Percentiles rank a stretch among this genome's conserved stretches.
These are phyloP conservation scores for Phallus indusiatus DNA, from an alignment of 768 basidiomycete species.

Conservation along the genomic window DNA sequence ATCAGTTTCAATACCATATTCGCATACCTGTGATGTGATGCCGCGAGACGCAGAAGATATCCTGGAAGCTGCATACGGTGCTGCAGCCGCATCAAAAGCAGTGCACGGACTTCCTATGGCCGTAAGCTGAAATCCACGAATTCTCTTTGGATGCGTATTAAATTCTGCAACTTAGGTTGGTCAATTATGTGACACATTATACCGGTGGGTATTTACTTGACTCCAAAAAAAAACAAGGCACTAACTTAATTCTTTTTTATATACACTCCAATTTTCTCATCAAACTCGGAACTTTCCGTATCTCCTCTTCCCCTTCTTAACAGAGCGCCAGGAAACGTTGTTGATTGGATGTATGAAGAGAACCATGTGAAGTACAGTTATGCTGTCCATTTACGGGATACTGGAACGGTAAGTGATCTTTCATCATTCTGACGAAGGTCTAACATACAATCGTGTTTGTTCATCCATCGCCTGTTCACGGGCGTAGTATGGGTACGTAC, in stretches of 20 bases:
- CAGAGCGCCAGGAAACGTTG: slow-evolving; percentile 51
- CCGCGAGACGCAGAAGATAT: slow-evolving; percentile 70
- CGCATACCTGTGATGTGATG: slow-evolving; percentile 52
- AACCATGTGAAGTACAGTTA: slow-evolving; percentile 54
- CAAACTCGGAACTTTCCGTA: not conserved
- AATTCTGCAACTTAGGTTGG: slow-evolving; percentile 28
- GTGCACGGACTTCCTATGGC: slow-evolving; percentile 50
- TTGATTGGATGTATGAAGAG: slow-evolving; percentile 55
- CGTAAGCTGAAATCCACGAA: slow-evolving; percentile 27
- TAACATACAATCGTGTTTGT: not conserved
- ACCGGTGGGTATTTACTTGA: slow-evolving; percentile 21
- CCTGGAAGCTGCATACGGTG: slow-evolving; percentile 62
- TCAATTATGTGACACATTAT: slow-evolving; percentile 35
- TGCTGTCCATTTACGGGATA: slow-evolving; percentile 57
- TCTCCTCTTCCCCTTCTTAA: not conserved
- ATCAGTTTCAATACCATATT: slow-evolving; percentile 70
- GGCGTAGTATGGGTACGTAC: slow-evolving; percentile 62
- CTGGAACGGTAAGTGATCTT: slow-evolving; percentile 46
- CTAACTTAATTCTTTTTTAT: not conserved
- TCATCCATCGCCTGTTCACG: not conserved
- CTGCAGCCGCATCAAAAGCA: slow-evolving; percentile 43
- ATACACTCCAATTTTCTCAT: slow-evolving; percentile 8
- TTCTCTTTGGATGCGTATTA: slow-evolving; percentile 13
- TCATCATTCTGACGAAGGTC: not conserved
- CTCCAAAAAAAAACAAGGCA: not conserved